Evolutionary conservation across 164 flowering plant genomes (phyloP).

Genomic region (Houttuynia cordata): DNA sequence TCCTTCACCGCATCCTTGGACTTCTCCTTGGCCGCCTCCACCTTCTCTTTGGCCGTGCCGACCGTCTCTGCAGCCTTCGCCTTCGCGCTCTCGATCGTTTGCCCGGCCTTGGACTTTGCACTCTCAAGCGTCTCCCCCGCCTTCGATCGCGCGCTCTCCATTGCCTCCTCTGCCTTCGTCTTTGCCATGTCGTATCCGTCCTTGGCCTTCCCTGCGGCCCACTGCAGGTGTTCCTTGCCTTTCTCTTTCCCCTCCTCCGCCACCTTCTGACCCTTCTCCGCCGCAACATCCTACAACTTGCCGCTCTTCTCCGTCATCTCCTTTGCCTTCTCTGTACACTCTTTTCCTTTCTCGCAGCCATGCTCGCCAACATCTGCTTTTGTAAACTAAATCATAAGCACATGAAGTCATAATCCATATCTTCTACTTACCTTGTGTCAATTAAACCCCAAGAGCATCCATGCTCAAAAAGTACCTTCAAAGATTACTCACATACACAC

Average conservation of each 20-base stretch:
- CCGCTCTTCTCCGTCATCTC: not conserved
- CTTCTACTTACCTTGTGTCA: too few relatives aligned
- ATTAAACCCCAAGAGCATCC: too few relatives aligned
- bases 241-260: not conserved
- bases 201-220: too few relatives aligned
- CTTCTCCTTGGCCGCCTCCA: not conserved
- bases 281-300: not conserved
- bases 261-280: not conserved
- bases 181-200: too few relatives aligned
- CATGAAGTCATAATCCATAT: too few relatives aligned
- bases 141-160: not conserved
- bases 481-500: too few relatives aligned
- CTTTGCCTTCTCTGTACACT: too few relatives aligned
- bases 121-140: not conserved
- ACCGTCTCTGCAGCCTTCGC: not conserved
- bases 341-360: not conserved
- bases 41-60: not conserved
- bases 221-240: not conserved
- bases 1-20: not conserved
- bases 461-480: too few relatives aligned
- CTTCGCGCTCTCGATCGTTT: not conserved
- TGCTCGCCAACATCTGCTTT: not conserved
- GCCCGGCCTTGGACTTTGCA: not conserved
- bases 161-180: too few relatives aligned
- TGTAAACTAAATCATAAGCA: too few relatives aligned